Conservation (phyloP, 2,329 filamentous ascomycete species). For the Tolypocladium amazonense region DNA sequence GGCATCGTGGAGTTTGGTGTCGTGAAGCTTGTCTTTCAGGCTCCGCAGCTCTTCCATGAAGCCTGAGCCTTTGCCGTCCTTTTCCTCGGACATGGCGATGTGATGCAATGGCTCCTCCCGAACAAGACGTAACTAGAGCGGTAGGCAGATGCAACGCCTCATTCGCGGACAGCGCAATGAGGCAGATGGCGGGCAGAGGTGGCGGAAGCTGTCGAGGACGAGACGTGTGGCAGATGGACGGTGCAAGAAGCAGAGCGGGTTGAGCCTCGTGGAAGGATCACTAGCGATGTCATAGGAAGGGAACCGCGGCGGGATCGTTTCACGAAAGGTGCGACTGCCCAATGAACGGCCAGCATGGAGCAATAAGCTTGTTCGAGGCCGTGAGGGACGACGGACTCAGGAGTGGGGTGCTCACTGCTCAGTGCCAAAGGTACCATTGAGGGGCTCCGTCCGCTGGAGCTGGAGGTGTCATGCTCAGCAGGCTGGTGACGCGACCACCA, state of each 20-base stretch:
- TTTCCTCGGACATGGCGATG: constrained; percentile 15
- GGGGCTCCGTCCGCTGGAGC: background rate
- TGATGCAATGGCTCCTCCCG: background rate
- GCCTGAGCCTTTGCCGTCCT: constrained; percentile 12
- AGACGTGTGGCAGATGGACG: background rate
- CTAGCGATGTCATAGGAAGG: background rate
- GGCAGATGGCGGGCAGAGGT: background rate
- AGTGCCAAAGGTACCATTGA: background rate
- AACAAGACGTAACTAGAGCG: background rate
- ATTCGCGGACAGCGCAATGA: background rate
- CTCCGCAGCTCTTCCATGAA: constrained; percentile 40
- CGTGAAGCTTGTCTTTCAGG: constrained; percentile 44
- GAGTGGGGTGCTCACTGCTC: background rate
- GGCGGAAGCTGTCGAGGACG: background rate
- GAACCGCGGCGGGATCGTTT: background rate
- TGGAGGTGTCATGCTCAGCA: background rate
- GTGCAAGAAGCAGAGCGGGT: background rate
- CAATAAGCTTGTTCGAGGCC: background rate
- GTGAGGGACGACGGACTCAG: background rate
- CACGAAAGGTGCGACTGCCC: background rate
- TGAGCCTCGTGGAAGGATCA: background rate
- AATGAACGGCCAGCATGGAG: background rate
- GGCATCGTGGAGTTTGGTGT: constrained; percentile 43
- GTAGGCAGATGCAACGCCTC: background rate
- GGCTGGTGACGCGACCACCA: background rate